Base-by-base conservation (phyloP, 2,329 filamentous ascomycete genomes). In the Aspergillus transmontanensis region DNA sequence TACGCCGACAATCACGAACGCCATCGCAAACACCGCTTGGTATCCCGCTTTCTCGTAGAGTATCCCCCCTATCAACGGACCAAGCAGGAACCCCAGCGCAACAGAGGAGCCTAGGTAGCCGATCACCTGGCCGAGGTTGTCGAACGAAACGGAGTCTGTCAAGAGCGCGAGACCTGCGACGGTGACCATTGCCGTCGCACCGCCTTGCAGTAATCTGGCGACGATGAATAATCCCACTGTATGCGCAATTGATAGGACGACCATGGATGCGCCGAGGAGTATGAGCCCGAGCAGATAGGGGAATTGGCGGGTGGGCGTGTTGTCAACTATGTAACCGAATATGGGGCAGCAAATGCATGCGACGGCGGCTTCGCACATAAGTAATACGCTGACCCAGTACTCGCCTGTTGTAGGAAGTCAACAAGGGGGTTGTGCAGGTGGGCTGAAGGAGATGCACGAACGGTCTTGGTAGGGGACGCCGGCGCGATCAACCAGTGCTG, bases 91-190 rank as follows among this genome's bases (percentile, higher is more conserved):
- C 0, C 87, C 87, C 0, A 87, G 79, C 0, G 84, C 84, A 58
- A 88, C 84, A 64, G 89, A 84, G 63, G 84, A 85, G 72, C 77
- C 72, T 67, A 85, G 81, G 53, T 84, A 83, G 16, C 87, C 87
- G 69, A 90, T 85, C 1, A 84, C 85, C 71, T 87, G 87, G 2
- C 87, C 88, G 43, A 90, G 72, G 54, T 86, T 85, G 57, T 84
- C 78, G 2, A 78, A 80, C 0, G 83, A 80, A 7, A 89, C 86
- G 0, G 86, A 87, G 69, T 89, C 87, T 6, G 87, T 76, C 45
- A 86, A 80, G 63, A 89, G 78, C 1, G 87, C 85, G 12, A 89
- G 74, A 0, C 86, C 85, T 11, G 86, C 83, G 0, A 85, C 87
- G 82, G 86, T 87, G 0, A 89, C 86, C 36, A 88, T 80, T 0